Evolutionary conservation across 2,329 filamentous ascomycete species (phyloP), one percentile per base, ranked within the genome.

Genomic region (Ilyonectria sp.): DNA sequence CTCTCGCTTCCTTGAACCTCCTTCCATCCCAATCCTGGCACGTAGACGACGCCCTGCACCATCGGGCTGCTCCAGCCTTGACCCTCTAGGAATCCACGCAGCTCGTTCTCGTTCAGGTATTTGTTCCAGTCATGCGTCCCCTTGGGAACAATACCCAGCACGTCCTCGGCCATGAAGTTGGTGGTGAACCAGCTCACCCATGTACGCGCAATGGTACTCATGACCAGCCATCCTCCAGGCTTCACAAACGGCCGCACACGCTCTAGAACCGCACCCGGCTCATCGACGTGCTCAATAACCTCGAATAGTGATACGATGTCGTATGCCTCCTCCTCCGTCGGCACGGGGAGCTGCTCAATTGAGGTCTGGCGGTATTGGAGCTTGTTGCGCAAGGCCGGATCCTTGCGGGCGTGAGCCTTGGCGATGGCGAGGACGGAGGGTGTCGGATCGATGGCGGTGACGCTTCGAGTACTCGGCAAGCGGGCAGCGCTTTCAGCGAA

Each of bases 111-210:
- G 78, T 98, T 96, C 72, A 99, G 91, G 82, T 98, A 99, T 84
- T 98, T 97, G 69, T 87, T 86, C 96, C 96, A 99, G 80, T 98
- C 94, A 82, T 99, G 96, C 53, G 96, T 99, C 2, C 96, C 96
- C 71, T 89, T 89, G 10, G 96, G 96, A 63, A 99, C 96, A 68
- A 98, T 94, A 6, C 93, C 86, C 78, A 97, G 75, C 65, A 98
- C 79, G 82, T 96, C 93, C 83, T 99, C 96, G 0, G 96, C 96
- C 70, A 97, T 87, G 26, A 98, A 84, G 76, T 97, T 97, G 3
- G 97, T 99, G 13, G 95, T 94, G 53, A 98, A 81, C 92, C 94
- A 99, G 73, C 93, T 96, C 69, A 90, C 90, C 87, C 93, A 93
- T 1, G 94, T 97, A 70, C 96, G 87, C 57, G 96, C 93, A 78